These are phyloP conservation scores for Solanum chmielewskii DNA, from an alignment of 257 asterid species.

Conservation along the genomic window DNA sequence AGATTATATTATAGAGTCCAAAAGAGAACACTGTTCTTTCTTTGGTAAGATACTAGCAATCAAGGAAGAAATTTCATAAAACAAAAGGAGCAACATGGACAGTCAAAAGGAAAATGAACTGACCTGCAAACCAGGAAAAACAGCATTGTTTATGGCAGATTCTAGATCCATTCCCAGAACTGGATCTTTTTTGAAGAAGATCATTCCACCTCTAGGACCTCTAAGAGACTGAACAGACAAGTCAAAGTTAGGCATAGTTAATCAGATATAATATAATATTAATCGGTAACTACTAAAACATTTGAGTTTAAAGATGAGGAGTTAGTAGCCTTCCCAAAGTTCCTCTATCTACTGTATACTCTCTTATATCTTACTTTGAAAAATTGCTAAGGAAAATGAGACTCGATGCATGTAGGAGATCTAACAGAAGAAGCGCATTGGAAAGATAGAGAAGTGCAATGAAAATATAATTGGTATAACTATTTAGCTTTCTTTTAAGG, in stretches of 20 bases:
- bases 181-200: conserved; percentile 86
- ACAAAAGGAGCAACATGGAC: not conserved
- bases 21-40: not conserved
- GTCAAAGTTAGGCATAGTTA: not conserved
- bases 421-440: not conserved
- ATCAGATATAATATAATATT: not conserved
- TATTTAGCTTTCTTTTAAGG: not conserved
- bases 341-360: not conserved
- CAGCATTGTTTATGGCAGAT: conserved; percentile 81
- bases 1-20: not conserved
- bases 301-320: not conserved
- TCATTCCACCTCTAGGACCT: conserved; percentile 99
- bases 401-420: not conserved
- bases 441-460: not conserved
- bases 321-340: not conserved
- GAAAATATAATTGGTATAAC: not conserved
- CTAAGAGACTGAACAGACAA: conserved; percentile 59
- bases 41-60: not conserved
- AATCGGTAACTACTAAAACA: not conserved
- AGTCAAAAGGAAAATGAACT: not conserved
- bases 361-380: not conserved
- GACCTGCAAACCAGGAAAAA: conserved; percentile 93
- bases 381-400: not conserved
- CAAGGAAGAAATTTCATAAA: not conserved
- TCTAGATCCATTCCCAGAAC: conserved; percentile 76